phyloP scores from a whole-genome alignment of 306 rosid genomes.

The Lathyrus sativus region DNA sequence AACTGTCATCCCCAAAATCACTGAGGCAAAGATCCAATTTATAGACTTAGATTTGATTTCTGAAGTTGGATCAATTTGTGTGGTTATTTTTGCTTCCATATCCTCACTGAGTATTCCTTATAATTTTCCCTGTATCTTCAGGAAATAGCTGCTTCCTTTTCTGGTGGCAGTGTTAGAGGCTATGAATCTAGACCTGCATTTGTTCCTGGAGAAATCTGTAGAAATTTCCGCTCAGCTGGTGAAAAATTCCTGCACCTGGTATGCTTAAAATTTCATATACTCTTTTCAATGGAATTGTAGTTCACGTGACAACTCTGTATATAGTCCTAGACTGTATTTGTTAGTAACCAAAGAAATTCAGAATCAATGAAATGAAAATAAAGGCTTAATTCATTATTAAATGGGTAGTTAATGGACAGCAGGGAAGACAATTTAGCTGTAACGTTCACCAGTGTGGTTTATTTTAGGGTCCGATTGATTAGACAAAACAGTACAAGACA shows the following conservation, averaged over 20 bases:
- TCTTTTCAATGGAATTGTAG: constrained; percentile 30
- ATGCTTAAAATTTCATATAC: constrained; percentile 40
- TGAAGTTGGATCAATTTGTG: constrained; percentile 32
- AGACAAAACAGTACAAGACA: no score
- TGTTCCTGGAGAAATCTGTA: constrained; percentile 83
- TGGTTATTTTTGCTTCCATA: constrained; percentile 33
- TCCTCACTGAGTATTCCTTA: constrained; percentile 34
- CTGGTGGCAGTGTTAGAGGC: constrained; percentile 78
- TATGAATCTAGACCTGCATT: constrained; percentile 82
- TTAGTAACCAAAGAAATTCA: neutral
- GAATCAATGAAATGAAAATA: constrained; percentile 19
- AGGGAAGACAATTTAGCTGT: constrained; percentile 22
- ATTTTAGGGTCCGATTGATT: neutral
- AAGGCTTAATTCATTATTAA: neutral
- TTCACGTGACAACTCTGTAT: constrained; percentile 6
- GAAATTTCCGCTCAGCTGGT: constrained; percentile 74
- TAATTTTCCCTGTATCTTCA: constrained; percentile 48
- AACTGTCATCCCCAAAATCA: constrained; percentile 82
- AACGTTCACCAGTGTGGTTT: constrained; percentile 2
- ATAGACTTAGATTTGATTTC: constrained; percentile 30
- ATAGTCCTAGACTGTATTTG: constrained; percentile 9
- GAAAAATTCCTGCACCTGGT: constrained; percentile 87
- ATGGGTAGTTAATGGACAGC: constrained; percentile 12
- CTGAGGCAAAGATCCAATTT: constrained; percentile 67
- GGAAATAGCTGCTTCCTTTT: constrained; percentile 88